phyloP scores from a whole-genome alignment of 805 yeast genomes.

The Suhomyces sp. region DNA sequence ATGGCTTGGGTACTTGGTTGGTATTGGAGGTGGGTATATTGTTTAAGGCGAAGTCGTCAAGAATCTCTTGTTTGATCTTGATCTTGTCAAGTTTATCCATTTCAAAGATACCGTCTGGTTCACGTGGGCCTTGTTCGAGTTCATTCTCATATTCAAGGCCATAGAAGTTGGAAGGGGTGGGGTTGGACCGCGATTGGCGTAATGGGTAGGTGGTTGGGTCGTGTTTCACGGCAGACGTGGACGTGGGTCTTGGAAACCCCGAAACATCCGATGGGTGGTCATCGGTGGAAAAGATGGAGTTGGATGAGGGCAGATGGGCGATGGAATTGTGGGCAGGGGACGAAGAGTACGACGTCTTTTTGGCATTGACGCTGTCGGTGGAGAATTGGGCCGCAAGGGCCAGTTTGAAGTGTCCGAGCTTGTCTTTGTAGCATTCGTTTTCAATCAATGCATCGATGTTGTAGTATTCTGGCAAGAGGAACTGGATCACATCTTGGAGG shows the following conservation, averaged over 20 bases:
- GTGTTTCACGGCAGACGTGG: constrained; percentile 1
- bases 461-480: constrained; percentile 27
- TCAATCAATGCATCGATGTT: constrained; percentile 20
- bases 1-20: too few species aligned
- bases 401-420: not conserved
- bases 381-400: not conserved
- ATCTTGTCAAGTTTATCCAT: constrained; percentile 15
- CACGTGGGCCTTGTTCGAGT: too few species aligned
- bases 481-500: constrained; percentile 31
- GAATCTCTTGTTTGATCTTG: constrained; percentile 39
- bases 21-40: constrained; percentile 33
- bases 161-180: constrained; percentile 7
- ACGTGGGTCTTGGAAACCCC: too few species aligned
- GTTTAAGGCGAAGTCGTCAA: constrained; percentile 39
- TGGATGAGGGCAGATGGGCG: constrained; percentile 25
- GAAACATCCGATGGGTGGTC: too few species aligned
- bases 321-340: constrained; percentile 10
- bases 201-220: constrained; percentile 11
- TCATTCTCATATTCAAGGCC: constrained; percentile 5
- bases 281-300: constrained; percentile 26
- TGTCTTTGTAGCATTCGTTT: constrained; percentile 15
- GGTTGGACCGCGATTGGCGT: constrained; percentile 16
- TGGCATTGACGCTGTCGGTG: not conserved
- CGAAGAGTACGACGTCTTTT: not conserved
- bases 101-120: too few species aligned